Conservation (phyloP, 768 basidiomycete species). For the Termitomyces sp. region DNA sequence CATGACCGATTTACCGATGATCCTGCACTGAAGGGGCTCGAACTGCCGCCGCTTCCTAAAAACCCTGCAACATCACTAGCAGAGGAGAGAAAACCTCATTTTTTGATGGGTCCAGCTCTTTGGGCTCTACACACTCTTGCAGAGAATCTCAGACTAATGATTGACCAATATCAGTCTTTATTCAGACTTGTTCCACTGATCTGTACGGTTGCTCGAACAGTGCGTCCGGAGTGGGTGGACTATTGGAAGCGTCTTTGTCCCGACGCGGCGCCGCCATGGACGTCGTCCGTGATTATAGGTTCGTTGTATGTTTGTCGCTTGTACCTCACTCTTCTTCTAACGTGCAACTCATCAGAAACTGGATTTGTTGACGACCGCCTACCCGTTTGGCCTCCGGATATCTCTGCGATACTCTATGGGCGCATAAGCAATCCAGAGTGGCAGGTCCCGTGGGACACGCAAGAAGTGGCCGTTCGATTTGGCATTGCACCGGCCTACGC, state of each 20-base stretch:
- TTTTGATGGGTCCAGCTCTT: constrained; percentile 54
- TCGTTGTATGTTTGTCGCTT: constrained; percentile 16
- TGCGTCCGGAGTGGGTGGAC: constrained; percentile 86
- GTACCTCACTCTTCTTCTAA: background rate
- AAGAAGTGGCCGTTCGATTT: constrained; percentile 43
- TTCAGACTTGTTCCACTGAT: constrained; percentile 57
- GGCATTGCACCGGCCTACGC: constrained; percentile 53
- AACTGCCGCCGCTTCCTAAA: constrained; percentile 23
- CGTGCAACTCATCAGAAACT: constrained; percentile 24
- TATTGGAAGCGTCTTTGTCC: constrained; percentile 88
- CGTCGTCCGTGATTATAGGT: constrained; percentile 41
- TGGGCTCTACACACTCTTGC: constrained; percentile 78
- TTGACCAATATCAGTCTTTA: constrained; percentile 53
- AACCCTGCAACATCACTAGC: constrained; percentile 10
- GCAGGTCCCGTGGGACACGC: constrained; percentile 51
- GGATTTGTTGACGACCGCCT: constrained; percentile 65
- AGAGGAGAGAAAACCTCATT: constrained; percentile 30
- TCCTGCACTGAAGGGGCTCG: constrained; percentile 46
- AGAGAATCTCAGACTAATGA: constrained; percentile 61
- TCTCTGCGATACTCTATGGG: constrained; percentile 61
- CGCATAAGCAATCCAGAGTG: constrained; percentile 65
- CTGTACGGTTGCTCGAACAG: constrained; percentile 54
- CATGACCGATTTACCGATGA: constrained; percentile 55
- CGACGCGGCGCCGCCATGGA: constrained; percentile 57
- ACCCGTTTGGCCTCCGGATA: constrained; percentile 76